Evolutionary conservation across 768 basidiomycete species (phyloP).

Genomic region (Boletus rufocinnamomeus): DNA sequence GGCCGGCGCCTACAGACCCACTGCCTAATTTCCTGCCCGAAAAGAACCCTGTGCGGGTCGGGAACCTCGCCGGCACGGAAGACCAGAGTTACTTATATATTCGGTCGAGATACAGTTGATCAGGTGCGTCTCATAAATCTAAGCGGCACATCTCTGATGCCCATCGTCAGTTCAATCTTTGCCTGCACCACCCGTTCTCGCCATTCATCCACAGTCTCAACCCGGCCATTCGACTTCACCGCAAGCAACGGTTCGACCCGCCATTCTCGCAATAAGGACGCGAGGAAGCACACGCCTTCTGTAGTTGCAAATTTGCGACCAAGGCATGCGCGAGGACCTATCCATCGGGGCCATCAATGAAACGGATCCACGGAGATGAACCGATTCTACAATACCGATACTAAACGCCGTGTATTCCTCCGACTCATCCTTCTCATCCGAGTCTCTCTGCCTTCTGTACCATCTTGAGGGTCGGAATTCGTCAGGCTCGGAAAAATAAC

Average conservation of each 20-base stretch:
- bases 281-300: not conserved
- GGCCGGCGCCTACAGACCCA: too few relatives aligned
- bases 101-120: too few relatives aligned
- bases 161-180: too few relatives aligned
- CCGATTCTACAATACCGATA: conserved; percentile 14
- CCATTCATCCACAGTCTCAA: not conserved
- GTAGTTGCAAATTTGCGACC: not conserved
- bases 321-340: conserved; percentile 42
- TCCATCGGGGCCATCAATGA: not conserved
- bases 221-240: not conserved
- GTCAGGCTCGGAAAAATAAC: conserved; percentile 39
- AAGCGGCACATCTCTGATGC: too few relatives aligned
- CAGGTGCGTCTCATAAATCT: too few relatives aligned
- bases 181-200: too few relatives aligned
- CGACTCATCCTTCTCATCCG: conserved; percentile 9
- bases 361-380: not conserved
- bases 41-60: too few relatives aligned
- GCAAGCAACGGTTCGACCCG: not conserved
- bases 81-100: too few relatives aligned
- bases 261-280: not conserved
- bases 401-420: conserved; percentile 30
- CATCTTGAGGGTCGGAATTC: conserved; percentile 41
- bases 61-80: too few relatives aligned
- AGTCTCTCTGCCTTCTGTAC: conserved; percentile 28
- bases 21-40: too few relatives aligned